Base-by-base conservation (phyloP, 2,329 filamentous ascomycete genomes). In the Albifimbria verrucaria region DNA sequence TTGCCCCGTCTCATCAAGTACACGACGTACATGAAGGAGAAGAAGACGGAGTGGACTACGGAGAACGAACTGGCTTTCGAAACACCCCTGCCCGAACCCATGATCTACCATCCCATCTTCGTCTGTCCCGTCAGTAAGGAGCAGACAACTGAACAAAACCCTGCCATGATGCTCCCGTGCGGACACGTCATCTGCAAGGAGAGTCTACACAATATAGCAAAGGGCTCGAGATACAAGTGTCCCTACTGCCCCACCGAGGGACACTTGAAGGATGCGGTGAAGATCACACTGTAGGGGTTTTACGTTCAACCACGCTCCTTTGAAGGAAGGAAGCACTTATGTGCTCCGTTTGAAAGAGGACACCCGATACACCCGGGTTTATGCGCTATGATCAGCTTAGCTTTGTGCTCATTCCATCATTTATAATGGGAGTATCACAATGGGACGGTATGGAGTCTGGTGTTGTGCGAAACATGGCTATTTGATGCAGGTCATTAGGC, bases 71-170 rank as follows among this genome's bases (percentile, higher is more conserved):
- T 99, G 18, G 91, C 93, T 0, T 94, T 92, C 66, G 80, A 90
- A 63, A 86, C 82, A 2, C 79, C 82, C 2, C 72, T 86, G 2
- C 82, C 83, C 1, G 66, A 70, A 48, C 79, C 76, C 59, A 84
- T 84, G 80, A 76, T 86, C 48, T 99, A 96, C 76, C 94, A 99
- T 70, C 89, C 89, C 52, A 97, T 99, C 66, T 99, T 99, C 67
- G 94, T 99, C 42, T 99, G 94, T 66, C 94, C 94, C 0, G 94
- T 99, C 5, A 92, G 88, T 63, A 97, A 97, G 70, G 94, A 97
- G 67, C 94, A 99, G 71, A 92, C 89, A 0, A 99, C 93, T 0
- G 92, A 96, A 64, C 75, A 80, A 22, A 99, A 99, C 68, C 94
- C 94, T 11, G 92, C 94, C 2, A 95, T 97, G 89, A 94, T 97